Evolutionary conservation across 106 monocot genomes (phyloP), one percentile per base, ranked within the genome.

Genomic region (Dioscorea dumetorum): DNA sequence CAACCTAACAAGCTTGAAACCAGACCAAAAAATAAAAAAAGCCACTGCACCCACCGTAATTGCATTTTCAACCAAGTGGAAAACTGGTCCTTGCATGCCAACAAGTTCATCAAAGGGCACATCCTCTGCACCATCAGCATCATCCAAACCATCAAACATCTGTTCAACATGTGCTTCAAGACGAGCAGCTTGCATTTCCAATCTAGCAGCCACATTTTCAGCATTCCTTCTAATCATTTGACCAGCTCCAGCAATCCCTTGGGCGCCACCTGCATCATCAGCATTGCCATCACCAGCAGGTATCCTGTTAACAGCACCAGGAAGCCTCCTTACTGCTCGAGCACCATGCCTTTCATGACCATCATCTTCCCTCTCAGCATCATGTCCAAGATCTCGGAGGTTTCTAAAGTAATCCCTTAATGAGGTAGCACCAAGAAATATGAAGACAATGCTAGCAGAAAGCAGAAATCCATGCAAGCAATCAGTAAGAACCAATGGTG

Each of bases 31-130:
- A 63, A 57, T 17, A 31, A 20, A 23, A 48, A 73, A 7, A 69
- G 32, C 18, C n/a, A 69, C 12, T 15, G 58, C 15, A 75, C 93
- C 77, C 72, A 99, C 99, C 12, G 99, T 93, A 68, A 99, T 99
- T 57, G 99, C 99, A 83, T 99, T 99, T 77, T 99, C 99, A 56
- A 99, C 87, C 76, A 99, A 77, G 84, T 93, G 90, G 71, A 99
- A 93, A 0, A 99, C 85, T 64, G 99, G 99, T 19, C 99, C 99
- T 83, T 99, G 99, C 99, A 99, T 99, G 41, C 99, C 99, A 22
- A 99, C 99, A 64, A 99, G 90, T 68, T 93, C 90, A 79, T 99
- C 99, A 79, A 99, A 99, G 9, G 93, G 99, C n/a, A 93, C 99
- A 81, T 93, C 99, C 76, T 99, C 99, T 60, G 87, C 99, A 64